Percentiles rank a stretch among this genome's conserved stretches.
phyloP scores from a whole-genome alignment of 2,329 filamentous ascomycete genomes.

The Huntiella decipiens region DNA sequence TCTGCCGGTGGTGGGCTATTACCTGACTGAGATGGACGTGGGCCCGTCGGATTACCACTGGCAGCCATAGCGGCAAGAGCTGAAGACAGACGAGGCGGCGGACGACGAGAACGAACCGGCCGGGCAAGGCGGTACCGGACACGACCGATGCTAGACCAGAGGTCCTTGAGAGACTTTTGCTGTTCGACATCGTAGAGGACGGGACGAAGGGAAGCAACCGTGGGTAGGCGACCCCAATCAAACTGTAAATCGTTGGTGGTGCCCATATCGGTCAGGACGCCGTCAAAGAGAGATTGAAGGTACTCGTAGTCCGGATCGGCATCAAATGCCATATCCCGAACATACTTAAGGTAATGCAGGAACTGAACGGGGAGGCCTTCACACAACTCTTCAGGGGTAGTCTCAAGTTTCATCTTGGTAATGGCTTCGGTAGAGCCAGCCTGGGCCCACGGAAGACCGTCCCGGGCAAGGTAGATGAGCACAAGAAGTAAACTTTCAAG shows the following conservation, averaged over 20 bases:
- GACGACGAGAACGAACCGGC: background rate
- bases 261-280: slow-evolving; percentile 1
- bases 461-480: slow-evolving; percentile 5
- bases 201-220: slow-evolving; percentile 3
- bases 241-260: slow-evolving; percentile 6
- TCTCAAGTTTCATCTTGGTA: slow-evolving; percentile 6
- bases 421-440: slow-evolving; percentile 5
- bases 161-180: slow-evolving; percentile 1
- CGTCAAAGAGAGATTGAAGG: slow-evolving; percentile 6
- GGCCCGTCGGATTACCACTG: background rate
- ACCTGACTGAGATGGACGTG: background rate
- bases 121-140: slow-evolving; percentile 8
- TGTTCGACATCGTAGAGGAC: slow-evolving; percentile 4
- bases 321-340: slow-evolving; percentile 6
- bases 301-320: slow-evolving; percentile 8
- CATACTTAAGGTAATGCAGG: slow-evolving; percentile 7
- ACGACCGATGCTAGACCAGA: slow-evolving; percentile 5
- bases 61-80: background rate
- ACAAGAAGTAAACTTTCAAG: slow-evolving; percentile 7
- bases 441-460: slow-evolving; percentile 9
- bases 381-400: slow-evolving; percentile 4
- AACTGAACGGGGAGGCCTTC: slow-evolving; percentile 7
- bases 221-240: slow-evolving; percentile 7
- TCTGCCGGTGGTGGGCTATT: slow-evolving; percentile 7
- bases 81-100: background rate